A percentile compares a stretch with the other conserved stretches of the same genome.
phyloP scores from a whole-genome alignment of 352 stramenopile genomes.

The Phytophthora brassicae region DNA sequence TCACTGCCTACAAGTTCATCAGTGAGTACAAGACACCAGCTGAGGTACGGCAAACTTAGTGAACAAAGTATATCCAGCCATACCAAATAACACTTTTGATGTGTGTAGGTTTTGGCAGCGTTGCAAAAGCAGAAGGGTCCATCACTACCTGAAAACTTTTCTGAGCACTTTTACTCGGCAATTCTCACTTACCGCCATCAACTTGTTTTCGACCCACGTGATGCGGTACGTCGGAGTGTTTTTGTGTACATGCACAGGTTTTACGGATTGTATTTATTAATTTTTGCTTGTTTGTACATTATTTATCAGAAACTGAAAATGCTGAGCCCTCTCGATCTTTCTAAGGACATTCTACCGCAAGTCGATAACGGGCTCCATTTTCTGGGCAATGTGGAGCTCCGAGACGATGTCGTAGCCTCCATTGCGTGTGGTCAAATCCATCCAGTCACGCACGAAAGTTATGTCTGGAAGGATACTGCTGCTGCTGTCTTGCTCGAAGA shows the following conservation, averaged over 20 bases:
- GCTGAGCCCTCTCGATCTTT: slow-evolving; percentile 65
- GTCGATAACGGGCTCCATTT: slow-evolving; percentile 65
- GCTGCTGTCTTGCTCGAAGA: slow-evolving; percentile 25
- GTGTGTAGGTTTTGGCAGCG: slow-evolving; percentile 50
- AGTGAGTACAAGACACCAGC: slow-evolving; percentile 45
- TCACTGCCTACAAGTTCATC: slow-evolving; percentile 83
- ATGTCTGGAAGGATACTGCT: slow-evolving; percentile 60
- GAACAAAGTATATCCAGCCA: not conserved
- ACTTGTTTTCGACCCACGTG: slow-evolving; percentile 82
- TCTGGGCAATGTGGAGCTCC: slow-evolving; percentile 67
- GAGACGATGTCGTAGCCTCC: slow-evolving; percentile 47
- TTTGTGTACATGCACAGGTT: too few relatives aligned
- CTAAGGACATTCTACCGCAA: slow-evolving; percentile 50
- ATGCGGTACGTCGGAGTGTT: slow-evolving; percentile 39
- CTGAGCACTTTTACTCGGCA: slow-evolving; percentile 53
- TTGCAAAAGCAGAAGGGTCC: slow-evolving; percentile 52
- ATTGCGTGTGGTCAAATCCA: slow-evolving; percentile 69
- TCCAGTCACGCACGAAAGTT: slow-evolving; percentile 70
- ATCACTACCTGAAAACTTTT: slow-evolving; percentile 42
- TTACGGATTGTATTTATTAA: slow-evolving; percentile 15
- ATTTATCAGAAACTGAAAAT: slow-evolving; percentile 71
- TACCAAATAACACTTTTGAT: not conserved
- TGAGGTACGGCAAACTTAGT: slow-evolving; percentile 38
- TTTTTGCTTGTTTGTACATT: slow-evolving; percentile 6
- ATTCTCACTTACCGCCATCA: slow-evolving; percentile 90